These are phyloP conservation scores for Pythium scleroteichum DNA, from an alignment of 352 stramenopile genomes.

Conservation along the genomic window DNA sequence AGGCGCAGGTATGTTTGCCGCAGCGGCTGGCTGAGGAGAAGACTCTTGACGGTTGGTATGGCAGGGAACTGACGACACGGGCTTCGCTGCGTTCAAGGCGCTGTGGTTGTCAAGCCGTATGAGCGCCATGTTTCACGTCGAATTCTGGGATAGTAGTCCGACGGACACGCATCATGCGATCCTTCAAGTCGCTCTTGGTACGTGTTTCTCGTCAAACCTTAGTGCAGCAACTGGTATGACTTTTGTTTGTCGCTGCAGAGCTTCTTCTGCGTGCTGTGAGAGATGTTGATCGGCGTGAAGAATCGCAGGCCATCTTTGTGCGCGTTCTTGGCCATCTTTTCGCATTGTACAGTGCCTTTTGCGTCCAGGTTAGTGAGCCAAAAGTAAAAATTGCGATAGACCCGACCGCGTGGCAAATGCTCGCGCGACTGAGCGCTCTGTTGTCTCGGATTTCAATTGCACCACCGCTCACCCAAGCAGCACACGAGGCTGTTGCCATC, in stretches of 20 bases:
- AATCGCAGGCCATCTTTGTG: conserved; percentile 7
- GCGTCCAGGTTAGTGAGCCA: conserved; percentile 50
- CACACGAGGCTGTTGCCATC: conserved; percentile 47
- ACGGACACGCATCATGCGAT: conserved; percentile 55
- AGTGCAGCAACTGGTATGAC: neutral
- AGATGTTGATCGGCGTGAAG: neutral
- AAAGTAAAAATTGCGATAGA: conserved; percentile 70
- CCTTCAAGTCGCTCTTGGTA: conserved; percentile 53
- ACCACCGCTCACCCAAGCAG: conserved; percentile 11
- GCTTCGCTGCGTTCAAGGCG: conserved; percentile 48
- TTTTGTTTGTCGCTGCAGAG: neutral
- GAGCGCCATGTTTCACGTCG: conserved; percentile 69
- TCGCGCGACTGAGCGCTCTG: conserved; percentile 41
- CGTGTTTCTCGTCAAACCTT: conserved; percentile 1
- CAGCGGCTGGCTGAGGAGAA: neutral
- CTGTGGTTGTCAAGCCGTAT: conserved; percentile 47
- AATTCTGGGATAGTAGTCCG: conserved; percentile 74
- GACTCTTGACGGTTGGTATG: neutral
- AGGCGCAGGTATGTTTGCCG: neutral
- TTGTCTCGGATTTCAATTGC: conserved; percentile 6
- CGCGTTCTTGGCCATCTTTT: conserved; percentile 51
- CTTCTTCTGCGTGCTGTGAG: conserved; percentile 29
- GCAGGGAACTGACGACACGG: neutral
- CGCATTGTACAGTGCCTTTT: conserved; percentile 63
- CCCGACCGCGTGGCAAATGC: conserved; percentile 39